phyloP scores from a whole-genome alignment of 148 eudicot species.

The Rhododendron ovatum region DNA sequence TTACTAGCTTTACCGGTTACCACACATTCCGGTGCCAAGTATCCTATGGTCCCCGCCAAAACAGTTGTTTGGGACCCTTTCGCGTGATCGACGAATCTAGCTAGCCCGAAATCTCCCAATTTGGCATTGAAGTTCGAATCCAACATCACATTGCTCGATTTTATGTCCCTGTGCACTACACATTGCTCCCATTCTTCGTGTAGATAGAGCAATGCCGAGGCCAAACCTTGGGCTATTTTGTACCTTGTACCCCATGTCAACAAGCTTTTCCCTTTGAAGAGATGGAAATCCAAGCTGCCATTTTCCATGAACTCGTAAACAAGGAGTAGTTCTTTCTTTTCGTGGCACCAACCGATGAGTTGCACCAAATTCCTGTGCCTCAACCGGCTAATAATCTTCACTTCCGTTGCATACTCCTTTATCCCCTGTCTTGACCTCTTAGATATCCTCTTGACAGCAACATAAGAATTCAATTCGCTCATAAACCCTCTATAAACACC shows the following conservation, averaged over 20 bases:
- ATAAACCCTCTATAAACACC: background rate
- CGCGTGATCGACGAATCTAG: background rate
- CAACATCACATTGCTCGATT: background rate
- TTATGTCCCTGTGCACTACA: background rate
- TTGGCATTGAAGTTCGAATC: background rate
- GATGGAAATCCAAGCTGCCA: conserved; percentile 10
- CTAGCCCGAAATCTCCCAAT: background rate
- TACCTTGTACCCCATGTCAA: background rate
- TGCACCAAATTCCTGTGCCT: background rate
- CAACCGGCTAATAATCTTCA: background rate
- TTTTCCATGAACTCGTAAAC: conserved; percentile 16
- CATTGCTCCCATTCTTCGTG: conserved; percentile 3
- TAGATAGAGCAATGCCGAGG: background rate
- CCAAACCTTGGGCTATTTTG: background rate
- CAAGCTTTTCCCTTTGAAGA: background rate
- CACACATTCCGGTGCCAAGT: background rate
- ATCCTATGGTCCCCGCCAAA: background rate
- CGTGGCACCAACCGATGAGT: background rate
- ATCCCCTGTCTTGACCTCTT: background rate
- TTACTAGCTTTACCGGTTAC: background rate
- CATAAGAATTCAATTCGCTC: background rate
- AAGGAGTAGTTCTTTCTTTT: background rate
- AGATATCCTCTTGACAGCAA: background rate
- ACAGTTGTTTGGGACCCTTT: background rate
- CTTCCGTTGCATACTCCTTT: background rate